A percentile compares a stretch with the other conserved stretches of the same genome.
Evolutionary conservation across 768 basidiomycete genomes (phyloP).

Genomic region (Tephrocybe sp.): DNA sequence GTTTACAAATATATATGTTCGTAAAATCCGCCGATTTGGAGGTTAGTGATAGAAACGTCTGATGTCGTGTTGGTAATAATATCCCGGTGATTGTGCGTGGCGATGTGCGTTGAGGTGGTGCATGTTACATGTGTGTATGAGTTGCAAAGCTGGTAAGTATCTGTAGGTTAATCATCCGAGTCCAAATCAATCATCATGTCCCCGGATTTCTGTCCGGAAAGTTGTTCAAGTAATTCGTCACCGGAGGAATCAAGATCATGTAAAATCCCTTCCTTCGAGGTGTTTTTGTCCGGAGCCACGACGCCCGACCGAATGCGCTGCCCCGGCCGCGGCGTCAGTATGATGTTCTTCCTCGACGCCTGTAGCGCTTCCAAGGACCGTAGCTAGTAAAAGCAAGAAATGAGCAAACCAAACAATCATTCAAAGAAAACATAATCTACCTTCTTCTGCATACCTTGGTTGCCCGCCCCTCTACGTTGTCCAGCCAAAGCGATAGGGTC

Average conservation of each 20-base stretch:
- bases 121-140: too few species aligned
- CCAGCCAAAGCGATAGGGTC: conserved; percentile 68
- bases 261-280: neutral
- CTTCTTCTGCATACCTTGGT: conserved; percentile 53
- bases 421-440: conserved; percentile 31
- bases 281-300: conserved; percentile 28
- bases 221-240: conserved; percentile 24
- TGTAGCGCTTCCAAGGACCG: conserved; percentile 55
- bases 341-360: conserved; percentile 48
- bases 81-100: too few species aligned
- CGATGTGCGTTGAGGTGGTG: too few species aligned
- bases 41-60: too few species aligned
- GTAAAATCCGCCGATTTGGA: too few species aligned
- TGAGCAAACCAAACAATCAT: neutral
- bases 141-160: too few species aligned
- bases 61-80: too few species aligned
- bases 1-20: too few species aligned
- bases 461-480: conserved; percentile 34
- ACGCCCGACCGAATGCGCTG: conserved; percentile 65
- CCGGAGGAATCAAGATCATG: conserved; percentile 26
- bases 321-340: conserved; percentile 65
- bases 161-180: too few species aligned
- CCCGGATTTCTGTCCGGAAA: conserved; percentile 7
- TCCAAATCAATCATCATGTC: conserved; percentile 46
- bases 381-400: conserved; percentile 39